Base-by-base conservation (phyloP, 78 protist genomes). In the Dictyostelium capitatum region DNA sequence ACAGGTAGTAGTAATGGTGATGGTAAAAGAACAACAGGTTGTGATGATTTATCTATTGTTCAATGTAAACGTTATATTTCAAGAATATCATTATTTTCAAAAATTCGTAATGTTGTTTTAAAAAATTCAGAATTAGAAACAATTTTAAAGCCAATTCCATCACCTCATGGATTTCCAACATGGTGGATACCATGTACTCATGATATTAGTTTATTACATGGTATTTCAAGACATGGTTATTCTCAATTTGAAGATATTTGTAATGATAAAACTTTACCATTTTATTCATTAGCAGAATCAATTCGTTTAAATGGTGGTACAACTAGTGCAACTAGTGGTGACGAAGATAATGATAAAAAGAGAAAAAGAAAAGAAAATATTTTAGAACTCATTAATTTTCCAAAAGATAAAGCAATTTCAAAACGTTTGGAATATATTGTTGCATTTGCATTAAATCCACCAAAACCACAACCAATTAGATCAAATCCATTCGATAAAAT, bases 111-210 rank as follows among this genome's bases (percentile, higher is more conserved):
- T 15, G 54, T 11, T 2, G 62, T 91, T 3, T n/a, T 79, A 9
- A 74, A 57, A 30, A 50, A 25, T 20, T 17, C 30, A 23, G 74
- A 78, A 25, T 15, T 93, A 4, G 79, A 82, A 6, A 47, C 10
- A 0, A 28, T 62, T n/a, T 32, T 92, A 1, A 74, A 84, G 10
- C 23, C 64, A 20, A 28, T 80, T 11, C 74, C 82, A 15, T 20
- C 72, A 43, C 89, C 96, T 11, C 25, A 46, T n/a, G 50, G 56
- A 2, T 89, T 93, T 53, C 96, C 96, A 46, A 64, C 19, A 25
- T 93, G 96, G 96, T 93, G 92, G 83, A 47, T 57, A 53, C 50
- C 89, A 7, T 43, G 89, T 50, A 20, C n/a, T 11, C 96, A 93
- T 46, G 96, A 93, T 65, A 20, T 79, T 10, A 51, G 77, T 3